Evolutionary conservation across 2,329 filamentous ascomycete genomes (phyloP), one percentile per base, ranked within the genome.

Genomic region (Didymosphaeria variabile): DNA sequence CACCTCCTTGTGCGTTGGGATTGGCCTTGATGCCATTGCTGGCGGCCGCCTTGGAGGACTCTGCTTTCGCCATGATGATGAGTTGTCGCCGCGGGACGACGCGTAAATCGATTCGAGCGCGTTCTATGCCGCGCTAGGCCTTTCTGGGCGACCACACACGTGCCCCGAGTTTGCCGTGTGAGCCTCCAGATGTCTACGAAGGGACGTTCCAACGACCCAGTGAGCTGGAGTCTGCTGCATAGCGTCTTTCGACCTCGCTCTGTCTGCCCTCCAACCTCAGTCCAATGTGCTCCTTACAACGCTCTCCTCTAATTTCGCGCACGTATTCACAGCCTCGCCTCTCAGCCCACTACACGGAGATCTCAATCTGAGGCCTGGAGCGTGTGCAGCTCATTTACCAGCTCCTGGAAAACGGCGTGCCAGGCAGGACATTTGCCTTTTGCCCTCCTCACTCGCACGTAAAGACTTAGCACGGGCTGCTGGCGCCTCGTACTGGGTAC

Each of bases 11-110:
- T 36, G 76, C 77, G 64, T 78, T 79, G 36, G 77, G 72, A 34
- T 79, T 77, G 5, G 78, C 70, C 62, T 80, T 80, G 60, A 79
- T 69, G 64, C 80, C 79, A 59, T 82, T 82, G 68, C 73, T 75
- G 55, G 75, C 71, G 23, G 79, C 81, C 34, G 79, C 76, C 71
- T 81, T 81, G n/a, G 81, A 84, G 45, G 82, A 84, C 62, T 84
- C 82, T 65, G 81, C 81, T 70, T 78, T 76, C 23, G 79, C 79
- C 82, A 84, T 84, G 66, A 50, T 67, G 61, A 53, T 36, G 55
- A 21, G 58, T 55, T 58, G 62, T 64, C 69, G 64, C 61, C 53
- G 60, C 42, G 59, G 54, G 54, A 29, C 42, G 58, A 77, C 70
- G 73, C 70, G 72, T 67, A 58, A 69, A 29, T 29, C 6, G 26